phyloP scores from a whole-genome alignment of 2,329 filamentous ascomycete genomes.

The Trichoderma sp. region DNA sequence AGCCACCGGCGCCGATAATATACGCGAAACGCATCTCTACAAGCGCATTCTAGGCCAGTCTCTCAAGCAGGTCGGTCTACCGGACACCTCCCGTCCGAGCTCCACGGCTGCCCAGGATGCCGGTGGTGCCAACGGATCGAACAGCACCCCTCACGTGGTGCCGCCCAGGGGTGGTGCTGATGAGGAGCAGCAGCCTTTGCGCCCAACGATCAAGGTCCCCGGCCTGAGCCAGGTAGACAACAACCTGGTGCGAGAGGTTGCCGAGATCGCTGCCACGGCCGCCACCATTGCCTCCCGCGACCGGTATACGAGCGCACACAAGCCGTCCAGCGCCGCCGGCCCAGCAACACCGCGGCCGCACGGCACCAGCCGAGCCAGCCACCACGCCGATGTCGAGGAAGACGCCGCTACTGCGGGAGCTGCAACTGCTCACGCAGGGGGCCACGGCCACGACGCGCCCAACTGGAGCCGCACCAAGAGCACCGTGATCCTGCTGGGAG shows the following conservation, averaged over 20 bases:
- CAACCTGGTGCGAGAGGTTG: slow-evolving; percentile 80
- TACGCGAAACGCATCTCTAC: slow-evolving; percentile 86
- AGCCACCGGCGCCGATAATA: slow-evolving; percentile 59
- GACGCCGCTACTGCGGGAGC: slow-evolving; percentile 35
- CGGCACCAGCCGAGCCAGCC: slow-evolving; percentile 41
- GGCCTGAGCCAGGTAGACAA: slow-evolving; percentile 83
- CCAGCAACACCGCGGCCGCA: slow-evolving; percentile 29
- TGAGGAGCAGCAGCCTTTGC: slow-evolving; percentile 34
- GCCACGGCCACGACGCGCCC: slow-evolving; percentile 86
- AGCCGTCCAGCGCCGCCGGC: slow-evolving; percentile 37
- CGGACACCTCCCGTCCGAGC: slow-evolving; percentile 43
- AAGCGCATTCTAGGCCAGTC: slow-evolving; percentile 92
- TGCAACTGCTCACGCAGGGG: slow-evolving; percentile 37
- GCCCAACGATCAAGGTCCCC: slow-evolving; percentile 51
- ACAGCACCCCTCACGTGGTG: slow-evolving; percentile 68
- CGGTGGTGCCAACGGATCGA: slow-evolving; percentile 44
- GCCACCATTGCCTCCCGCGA: slow-evolving; percentile 85
- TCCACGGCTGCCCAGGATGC: slow-evolving; percentile 39
- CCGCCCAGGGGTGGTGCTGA: slow-evolving; percentile 64
- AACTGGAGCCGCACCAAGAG: slow-evolving; percentile 97
- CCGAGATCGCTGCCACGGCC: slow-evolving; percentile 90
- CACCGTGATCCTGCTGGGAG: slow-evolving; percentile 81
- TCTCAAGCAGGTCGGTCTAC: slow-evolving; percentile 76
- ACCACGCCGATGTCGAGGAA: slow-evolving; percentile 51
- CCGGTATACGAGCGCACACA: slow-evolving; percentile 40